phyloP scores from a whole-genome alignment of 23 red algal species.

The Gracilaria gracilis region DNA sequence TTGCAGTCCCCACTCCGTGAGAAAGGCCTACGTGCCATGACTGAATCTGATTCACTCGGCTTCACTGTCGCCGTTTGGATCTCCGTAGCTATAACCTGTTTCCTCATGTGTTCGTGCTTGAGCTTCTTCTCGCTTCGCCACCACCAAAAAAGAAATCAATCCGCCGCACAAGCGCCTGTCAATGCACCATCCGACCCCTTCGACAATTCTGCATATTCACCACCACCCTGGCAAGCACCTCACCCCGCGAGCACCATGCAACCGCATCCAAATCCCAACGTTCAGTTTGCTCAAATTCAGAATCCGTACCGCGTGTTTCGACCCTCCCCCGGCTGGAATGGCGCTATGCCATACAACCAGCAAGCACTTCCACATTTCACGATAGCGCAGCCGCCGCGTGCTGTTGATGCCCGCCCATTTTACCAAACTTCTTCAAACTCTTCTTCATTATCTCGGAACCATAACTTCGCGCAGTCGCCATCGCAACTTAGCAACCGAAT shows the following conservation, averaged over 20 bases:
- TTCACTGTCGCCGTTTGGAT: neutral
- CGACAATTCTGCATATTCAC: slow-evolving; percentile 6
- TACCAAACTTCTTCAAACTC: neutral
- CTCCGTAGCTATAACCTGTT: neutral
- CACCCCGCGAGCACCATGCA: neutral
- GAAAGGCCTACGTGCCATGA: neutral
- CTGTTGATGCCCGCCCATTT: neutral
- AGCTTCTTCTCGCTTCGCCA: neutral
- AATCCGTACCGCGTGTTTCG: neutral
- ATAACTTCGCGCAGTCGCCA: neutral
- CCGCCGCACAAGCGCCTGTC: neutral
- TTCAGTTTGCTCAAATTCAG: neutral
- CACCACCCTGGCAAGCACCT: neutral
- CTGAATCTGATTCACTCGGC: neutral
- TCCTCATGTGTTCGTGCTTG: neutral
- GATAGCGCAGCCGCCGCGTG: neutral
- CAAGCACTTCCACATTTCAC: neutral
- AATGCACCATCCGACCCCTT: neutral
- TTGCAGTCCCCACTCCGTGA: neutral
- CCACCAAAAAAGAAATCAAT: neutral
- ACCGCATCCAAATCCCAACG: neutral
- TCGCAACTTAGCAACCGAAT: neutral
- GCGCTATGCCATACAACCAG: neutral
- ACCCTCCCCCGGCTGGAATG: neutral
- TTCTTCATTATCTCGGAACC: neutral